Base-by-base conservation (phyloP, 177 flowering plant genomes). In the Telopea speciosissima region DNA sequence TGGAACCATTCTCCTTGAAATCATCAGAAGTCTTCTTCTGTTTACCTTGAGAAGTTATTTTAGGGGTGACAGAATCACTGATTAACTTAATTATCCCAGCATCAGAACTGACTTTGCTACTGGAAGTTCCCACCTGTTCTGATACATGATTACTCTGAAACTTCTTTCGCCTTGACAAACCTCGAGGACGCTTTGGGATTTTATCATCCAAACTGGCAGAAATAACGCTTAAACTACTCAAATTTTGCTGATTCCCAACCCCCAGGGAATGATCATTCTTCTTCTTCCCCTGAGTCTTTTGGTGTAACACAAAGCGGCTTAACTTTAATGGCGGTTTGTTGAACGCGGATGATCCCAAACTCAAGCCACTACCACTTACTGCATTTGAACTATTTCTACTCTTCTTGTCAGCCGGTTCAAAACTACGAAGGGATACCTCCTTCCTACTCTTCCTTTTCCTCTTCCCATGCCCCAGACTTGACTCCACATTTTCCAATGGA, bases 111-210 rank as follows among this genome's bases (percentile, higher is more conserved):
- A 44, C 76, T 44, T 73, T 75, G 67, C 68, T 62, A 17, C 44
- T 21, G 16, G 76, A 73, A n/a, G 64, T 24, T 19, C 44, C 81
- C 1, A 22, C 77, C 25, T 65, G 68, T 69, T 79, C 80, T 24
- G 49, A 54, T 31, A 63, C 33, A n/a, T 67, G 70, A 77, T 78
- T 66, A 68, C 25, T 74, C 62, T 78, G 84, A 62, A 72, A 61
- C 68, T 82, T 84, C 76, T 81, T 89, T 52, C 86, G 70, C 73
- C 94, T 81, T 31, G 77, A 82, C 63, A 81, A 76, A 26, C 79
- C 90, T 24, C 97, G 80, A 42, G 79, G 85, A 2, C 88, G 85
- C 80, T 78, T 86, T 0, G 94, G 94, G 22, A 89, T 76, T 68
- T 79, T 78, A 70, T 75, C 85, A 76, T 73, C 85, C 72, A 89